Evolutionary conservation across 2,329 filamentous ascomycete genomes (phyloP).

Genomic region (Epichloe brachyelytri): DNA sequence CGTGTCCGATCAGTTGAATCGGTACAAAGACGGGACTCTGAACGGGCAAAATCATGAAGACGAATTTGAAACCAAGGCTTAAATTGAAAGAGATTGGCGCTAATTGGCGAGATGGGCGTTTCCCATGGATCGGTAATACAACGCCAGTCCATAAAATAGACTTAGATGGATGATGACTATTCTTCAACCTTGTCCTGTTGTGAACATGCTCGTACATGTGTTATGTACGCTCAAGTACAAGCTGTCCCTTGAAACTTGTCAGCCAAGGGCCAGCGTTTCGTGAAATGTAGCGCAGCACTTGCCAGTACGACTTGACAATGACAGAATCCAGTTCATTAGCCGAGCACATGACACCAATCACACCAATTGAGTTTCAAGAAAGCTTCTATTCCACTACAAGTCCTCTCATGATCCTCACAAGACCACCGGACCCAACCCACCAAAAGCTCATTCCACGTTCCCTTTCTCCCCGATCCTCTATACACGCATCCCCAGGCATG

Average conservation of each 20-base stretch:
- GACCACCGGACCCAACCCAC: no score
- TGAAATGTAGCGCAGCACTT: no score
- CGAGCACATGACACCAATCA: background rate
- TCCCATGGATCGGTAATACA: background rate
- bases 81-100: background rate
- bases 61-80: slow-evolving; percentile 33
- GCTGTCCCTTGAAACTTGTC: no score
- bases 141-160: background rate
- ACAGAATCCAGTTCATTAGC: no score
- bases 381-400: background rate
- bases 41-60: slow-evolving; percentile 23
- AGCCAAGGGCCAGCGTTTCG: no score
- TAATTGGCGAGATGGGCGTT: background rate
- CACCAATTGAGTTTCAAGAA: background rate
- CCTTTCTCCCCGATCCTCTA: no score
- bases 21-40: slow-evolving; percentile 36
- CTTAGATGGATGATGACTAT: background rate
- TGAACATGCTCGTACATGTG: no score
- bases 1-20: slow-evolving; percentile 66
- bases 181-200: no score
- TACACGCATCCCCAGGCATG: no score
- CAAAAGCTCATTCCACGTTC: no score
- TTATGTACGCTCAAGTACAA: no score
- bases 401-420: background rate
- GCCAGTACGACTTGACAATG: no score